Evolutionary conservation across 1,284 basidiomycete genomes (phyloP), one percentile per base, ranked within the genome.

Genomic region (Melampsora larici-populina): DNA sequence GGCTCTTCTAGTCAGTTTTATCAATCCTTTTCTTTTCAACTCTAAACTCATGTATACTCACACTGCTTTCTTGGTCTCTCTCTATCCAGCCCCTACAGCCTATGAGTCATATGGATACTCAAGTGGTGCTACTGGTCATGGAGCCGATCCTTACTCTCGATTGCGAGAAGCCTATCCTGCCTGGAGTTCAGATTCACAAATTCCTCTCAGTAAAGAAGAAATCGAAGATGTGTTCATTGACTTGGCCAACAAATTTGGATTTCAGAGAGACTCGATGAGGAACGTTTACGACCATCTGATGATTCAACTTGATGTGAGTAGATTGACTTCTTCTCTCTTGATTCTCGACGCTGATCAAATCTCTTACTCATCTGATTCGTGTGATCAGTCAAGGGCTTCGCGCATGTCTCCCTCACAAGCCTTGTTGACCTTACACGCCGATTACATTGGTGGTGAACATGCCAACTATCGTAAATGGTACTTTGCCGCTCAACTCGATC

Each of bases 151-250:
- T 26, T 78, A 78, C 63, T 75, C 70, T 33, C 70, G 72, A 24
- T 71, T 79, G 36, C 88, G 88, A 65, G 93, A 96, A 81, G 89
- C 92, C 24, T 95, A 96, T 81, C 94, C 96, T 0, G 93, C 94
- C 0, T 98, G 97, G 96, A 90, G 90, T 21, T 86, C 90, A 60
- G 94, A 97, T 79, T 90, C 92, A 70, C 90, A 94, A 81, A 97
- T 97, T 79, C 96, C 96, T 17, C 87, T 99, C 15, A 94, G 94
- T 46, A 98, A 97, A 86, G 96, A 99, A 82, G 97, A 99, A 86
- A 98, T 99, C 79, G 96, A 99, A 85, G 96, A 99, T 84, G 93
- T 99, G 74, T 94, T 99, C 83, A 90, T 98, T 79, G 97, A 99
- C 86, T 87, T 99, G 31, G 91, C 94, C 48, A 94, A 99, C 88